Evolutionary conservation across 352 stramenopile genomes (phyloP), one percentile per base, ranked within the genome.

Genomic region (Phytopythium vexans): DNA sequence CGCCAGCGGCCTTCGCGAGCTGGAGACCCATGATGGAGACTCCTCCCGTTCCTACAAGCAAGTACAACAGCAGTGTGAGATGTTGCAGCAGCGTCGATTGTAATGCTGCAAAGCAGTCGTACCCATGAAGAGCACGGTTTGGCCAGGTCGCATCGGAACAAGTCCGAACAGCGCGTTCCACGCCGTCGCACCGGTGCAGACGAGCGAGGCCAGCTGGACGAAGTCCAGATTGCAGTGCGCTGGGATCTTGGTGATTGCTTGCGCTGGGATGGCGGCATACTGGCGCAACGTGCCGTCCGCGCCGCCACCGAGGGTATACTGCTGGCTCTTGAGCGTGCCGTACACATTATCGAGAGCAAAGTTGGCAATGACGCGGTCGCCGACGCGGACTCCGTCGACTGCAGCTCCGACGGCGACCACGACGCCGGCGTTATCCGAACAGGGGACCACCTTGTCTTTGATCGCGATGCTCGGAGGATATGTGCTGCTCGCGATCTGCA

Each of bases 141-240:
- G 60, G 1, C 55, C 60, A 5, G 60, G 55, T 10, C 62, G 61
- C 54, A 64, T 59, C 1, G 60, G 55, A 3, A 64, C 50, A 41
- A 60, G 64, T 16, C 62, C 62, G 32, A 62, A 68, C 0, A 74
- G 50, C 10, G 62, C 54, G 38, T 74, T 71, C 62, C 61, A 74
- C 1, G 61, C 62, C 16, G 62, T 74, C 9, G 55, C 40, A 6
- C 65, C 65, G 0, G 65, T 68, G 44, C 56, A 64, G 7, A 69
- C 62, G n/a, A 74, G 49, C 36, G 66, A 60, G 33, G 58, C 62
- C 3, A 71, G 46, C 49, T 74, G 42, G 12, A 64, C 57, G 34
- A 50, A 68, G 37, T 58, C 50, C 3, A 74, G 45, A n/a, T 62
- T 59, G 44, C 52, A 64, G 4, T 63, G 48, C 4, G 49, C 45